Evolutionary conservation across 2,329 filamentous ascomycete genomes (phyloP).

Genomic region (Diaporthe sp.): DNA sequence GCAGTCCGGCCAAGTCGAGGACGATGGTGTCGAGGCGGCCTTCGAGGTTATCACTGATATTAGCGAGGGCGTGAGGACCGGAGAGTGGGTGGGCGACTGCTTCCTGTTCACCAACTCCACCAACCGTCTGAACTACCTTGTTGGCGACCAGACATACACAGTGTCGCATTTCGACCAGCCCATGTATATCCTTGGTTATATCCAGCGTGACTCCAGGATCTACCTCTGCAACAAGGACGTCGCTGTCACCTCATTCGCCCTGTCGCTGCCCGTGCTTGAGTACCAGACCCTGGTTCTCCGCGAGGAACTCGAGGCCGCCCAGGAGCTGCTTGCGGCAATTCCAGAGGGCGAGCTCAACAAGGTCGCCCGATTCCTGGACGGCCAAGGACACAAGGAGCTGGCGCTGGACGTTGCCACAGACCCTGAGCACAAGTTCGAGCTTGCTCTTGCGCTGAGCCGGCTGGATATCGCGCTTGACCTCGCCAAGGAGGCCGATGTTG

Average conservation of each 20-base stretch:
- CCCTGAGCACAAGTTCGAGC: conserved; percentile 95
- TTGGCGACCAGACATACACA: conserved; percentile 97
- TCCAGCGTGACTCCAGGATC: conserved; percentile 93
- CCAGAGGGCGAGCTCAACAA: conserved; percentile 97
- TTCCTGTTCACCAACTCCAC: conserved; percentile 99
- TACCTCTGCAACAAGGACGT: conserved; percentile 98
- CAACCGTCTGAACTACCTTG: conserved; percentile 96
- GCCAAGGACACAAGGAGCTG: conserved; percentile 96
- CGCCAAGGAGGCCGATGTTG: conserved; percentile 85
- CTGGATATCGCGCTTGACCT: conserved; percentile 89
- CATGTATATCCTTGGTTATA: conserved; percentile 95
- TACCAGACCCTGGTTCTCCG: conserved; percentile 97
- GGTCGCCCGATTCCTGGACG: conserved; percentile 96
- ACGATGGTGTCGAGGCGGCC: conserved; percentile 93
- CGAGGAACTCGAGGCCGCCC: conserved; percentile 91
- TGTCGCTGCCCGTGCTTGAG: conserved; percentile 93
- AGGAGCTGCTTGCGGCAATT: conserved; percentile 86
- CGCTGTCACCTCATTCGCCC: conserved; percentile 87
- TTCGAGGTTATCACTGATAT: conserved; percentile 98
- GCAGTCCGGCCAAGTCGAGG: conserved; percentile 85
- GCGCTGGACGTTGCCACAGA: conserved; percentile 96
- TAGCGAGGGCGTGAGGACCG: conserved; percentile 92
- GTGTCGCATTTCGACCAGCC: conserved; percentile 96
- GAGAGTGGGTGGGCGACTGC: conserved; percentile 98
- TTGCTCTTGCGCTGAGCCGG: conserved; percentile 86